Conservation (phyloP, 352 stramenopile species). For the Phytophthora uliginosa region DNA sequence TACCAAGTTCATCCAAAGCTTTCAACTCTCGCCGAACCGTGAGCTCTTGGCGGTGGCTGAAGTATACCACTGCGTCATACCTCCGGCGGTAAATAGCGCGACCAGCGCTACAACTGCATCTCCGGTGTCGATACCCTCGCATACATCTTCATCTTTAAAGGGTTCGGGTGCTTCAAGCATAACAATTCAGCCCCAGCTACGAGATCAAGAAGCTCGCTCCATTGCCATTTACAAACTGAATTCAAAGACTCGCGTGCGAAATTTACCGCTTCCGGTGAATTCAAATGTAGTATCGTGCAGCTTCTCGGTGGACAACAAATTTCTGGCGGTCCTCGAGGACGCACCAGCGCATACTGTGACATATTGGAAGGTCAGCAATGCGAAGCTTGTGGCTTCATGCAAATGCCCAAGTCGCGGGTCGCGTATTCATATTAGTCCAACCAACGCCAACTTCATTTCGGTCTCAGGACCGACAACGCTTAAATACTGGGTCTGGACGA, state of each 20-base stretch:
- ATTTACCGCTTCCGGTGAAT: slow-evolving; percentile 57
- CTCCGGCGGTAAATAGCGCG: neutral
- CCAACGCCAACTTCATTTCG: slow-evolving; percentile 77
- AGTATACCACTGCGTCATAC: slow-evolving; percentile 40
- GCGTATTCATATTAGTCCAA: slow-evolving; percentile 77
- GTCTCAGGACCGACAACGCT: slow-evolving; percentile 82
- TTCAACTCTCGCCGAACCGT: slow-evolving; percentile 75
- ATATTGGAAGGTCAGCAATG: slow-evolving; percentile 85
- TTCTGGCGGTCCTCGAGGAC: slow-evolving; percentile 77
- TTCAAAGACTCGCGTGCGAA: slow-evolving; percentile 54
- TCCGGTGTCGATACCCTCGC: neutral
- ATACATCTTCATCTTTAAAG: slow-evolving; percentile 17
- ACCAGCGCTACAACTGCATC: slow-evolving; percentile 1
- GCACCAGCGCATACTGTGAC: slow-evolving; percentile 75
- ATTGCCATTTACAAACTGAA: slow-evolving; percentile 75
- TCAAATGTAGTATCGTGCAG: slow-evolving; percentile 71
- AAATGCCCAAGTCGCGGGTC: slow-evolving; percentile 76
- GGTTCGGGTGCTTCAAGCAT: neutral
- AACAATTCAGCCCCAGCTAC: slow-evolving; percentile 19
- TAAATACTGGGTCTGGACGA: slow-evolving; percentile 84
- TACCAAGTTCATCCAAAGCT: slow-evolving; percentile 67
- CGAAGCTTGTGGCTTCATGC: slow-evolving; percentile 76
- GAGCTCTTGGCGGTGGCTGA: slow-evolving; percentile 79
- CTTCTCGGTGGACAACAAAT: slow-evolving; percentile 85
- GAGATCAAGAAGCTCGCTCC: slow-evolving; percentile 55